These are phyloP conservation scores for Euphorbia tirucalli DNA, from an alignment of 345 rosid genomes.

Conservation along the genomic window DNA sequence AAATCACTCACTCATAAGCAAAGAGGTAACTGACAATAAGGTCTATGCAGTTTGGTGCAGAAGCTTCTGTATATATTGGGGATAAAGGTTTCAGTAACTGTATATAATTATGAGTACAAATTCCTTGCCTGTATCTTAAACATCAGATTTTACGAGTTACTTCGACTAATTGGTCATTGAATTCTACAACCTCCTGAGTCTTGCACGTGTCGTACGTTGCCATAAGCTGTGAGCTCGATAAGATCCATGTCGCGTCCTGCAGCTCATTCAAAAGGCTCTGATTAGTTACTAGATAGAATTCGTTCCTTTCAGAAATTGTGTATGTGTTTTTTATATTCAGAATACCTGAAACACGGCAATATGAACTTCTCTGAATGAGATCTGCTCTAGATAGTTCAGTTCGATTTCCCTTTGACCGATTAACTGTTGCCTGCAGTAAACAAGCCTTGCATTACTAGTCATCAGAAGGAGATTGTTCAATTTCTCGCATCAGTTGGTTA, in stretches of 20 bases:
- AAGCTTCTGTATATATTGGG: neutral
- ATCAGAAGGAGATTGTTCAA: neutral
- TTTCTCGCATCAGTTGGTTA: neutral
- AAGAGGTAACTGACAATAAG: neutral
- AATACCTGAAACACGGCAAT: slow-evolving; percentile 87
- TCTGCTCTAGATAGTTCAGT: slow-evolving; percentile 81
- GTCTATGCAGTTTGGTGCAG: neutral
- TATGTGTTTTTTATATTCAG: neutral
- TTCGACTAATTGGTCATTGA: slow-evolving; percentile 41
- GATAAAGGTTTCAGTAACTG: neutral
- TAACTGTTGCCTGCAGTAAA: slow-evolving; percentile 65
- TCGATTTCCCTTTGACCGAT: slow-evolving; percentile 82
- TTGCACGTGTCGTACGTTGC: slow-evolving; percentile 60
- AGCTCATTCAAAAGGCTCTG: slow-evolving; percentile 10
- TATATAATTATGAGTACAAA: neutral
- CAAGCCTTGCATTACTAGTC: neutral
- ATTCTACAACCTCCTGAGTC: slow-evolving; percentile 81
- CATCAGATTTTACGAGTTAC: neutral
- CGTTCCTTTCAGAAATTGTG: neutral
- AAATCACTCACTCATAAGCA: too few species aligned
- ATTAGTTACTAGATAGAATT: slow-evolving; percentile 12
- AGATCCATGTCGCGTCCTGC: slow-evolving; percentile 93
- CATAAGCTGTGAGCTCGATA: slow-evolving; percentile 80
- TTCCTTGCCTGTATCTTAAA: too few species aligned
- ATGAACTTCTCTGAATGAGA: slow-evolving; percentile 78